These are phyloP conservation scores for Hyphopichia pseudoburtonii DNA, from an alignment of 1,139 yeast genomes.

Conservation along the genomic window DNA sequence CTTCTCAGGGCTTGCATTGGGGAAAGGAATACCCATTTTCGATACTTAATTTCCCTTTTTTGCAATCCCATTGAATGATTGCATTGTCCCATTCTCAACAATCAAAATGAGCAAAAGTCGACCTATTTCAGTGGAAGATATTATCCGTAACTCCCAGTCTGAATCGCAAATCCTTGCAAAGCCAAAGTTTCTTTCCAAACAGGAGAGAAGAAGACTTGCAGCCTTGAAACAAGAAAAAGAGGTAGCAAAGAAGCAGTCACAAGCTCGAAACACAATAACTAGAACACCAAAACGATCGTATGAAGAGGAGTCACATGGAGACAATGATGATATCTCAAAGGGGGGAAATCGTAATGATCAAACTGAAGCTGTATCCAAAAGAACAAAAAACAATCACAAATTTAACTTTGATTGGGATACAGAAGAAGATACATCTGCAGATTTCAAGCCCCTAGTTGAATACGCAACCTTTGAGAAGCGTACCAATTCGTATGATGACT, in stretches of 20 bases:
- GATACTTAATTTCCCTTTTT: background rate
- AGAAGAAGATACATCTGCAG: conserved; percentile 61
- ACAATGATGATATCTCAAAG: too few species aligned
- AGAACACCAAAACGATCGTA: too few species aligned
- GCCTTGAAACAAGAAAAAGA: conserved; percentile 18
- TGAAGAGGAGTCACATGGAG: too few species aligned
- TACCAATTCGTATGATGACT: conserved; percentile 8
- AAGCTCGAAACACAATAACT: too few species aligned
- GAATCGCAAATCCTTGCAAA: conserved; percentile 15
- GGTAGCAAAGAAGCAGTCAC: conserved; percentile 11
- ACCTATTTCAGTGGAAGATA: conserved; percentile 2
- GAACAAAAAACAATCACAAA: conserved; percentile 22
- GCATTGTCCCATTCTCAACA: background rate
- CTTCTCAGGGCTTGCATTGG: background rate
- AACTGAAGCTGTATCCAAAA: too few species aligned
- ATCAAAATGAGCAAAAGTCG: conserved; percentile 1
- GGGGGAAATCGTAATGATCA: too few species aligned
- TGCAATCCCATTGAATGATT: background rate
- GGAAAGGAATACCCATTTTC: background rate
- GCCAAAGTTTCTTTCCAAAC: conserved; percentile 51
- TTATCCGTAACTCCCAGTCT: conserved; percentile 2
- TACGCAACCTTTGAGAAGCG: conserved; percentile 10
- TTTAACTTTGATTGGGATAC: conserved; percentile 73
- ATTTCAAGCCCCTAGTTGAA: conserved; percentile 46
- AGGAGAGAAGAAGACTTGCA: conserved; percentile 41